Evolutionary conservation across 371 early-diverging fungal genomes (phyloP).

Genomic region (Mortierella sp.): DNA sequence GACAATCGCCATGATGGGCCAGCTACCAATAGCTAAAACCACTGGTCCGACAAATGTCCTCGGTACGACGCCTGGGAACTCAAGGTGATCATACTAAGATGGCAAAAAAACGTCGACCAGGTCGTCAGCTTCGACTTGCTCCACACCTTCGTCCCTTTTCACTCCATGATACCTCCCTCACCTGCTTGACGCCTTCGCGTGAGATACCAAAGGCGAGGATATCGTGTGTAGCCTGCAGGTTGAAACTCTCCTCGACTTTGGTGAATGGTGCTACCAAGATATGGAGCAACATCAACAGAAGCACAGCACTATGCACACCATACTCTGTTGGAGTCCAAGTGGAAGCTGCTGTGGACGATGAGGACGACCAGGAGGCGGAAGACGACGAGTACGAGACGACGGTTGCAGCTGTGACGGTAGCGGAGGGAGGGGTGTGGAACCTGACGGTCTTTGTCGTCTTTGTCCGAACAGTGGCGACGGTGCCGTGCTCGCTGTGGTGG

Average conservation of each 20-base stretch:
- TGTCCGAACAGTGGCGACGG: too few species aligned
- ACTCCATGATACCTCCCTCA: too few species aligned
- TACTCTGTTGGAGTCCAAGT: conserved; percentile 11
- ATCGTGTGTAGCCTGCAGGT: conserved; percentile 92
- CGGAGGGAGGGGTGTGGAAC: conserved; percentile 2
- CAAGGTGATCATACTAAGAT: conserved; percentile 77
- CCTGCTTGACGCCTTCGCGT: conserved; percentile 45
- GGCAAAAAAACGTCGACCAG: too few species aligned
- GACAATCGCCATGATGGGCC: conserved; percentile 47
- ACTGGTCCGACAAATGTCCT: conserved; percentile 90
- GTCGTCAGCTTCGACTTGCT: neutral
- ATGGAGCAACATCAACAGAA: conserved; percentile 57
- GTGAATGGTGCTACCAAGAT: conserved; percentile 78
- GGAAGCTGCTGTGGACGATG: neutral
- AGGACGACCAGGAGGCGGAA: neutral
- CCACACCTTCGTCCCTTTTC: too few species aligned
- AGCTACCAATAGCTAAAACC: conserved; percentile 56
- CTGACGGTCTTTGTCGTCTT: conserved; percentile 8
- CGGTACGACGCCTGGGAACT: conserved; percentile 95
- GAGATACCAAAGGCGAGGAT: conserved; percentile 65
- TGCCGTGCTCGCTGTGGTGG: too few species aligned
- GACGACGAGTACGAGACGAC: neutral
- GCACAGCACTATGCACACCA: conserved; percentile 21
- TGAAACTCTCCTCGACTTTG: conserved; percentile 97
- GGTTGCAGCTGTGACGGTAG: neutral